phyloP scores from a whole-genome alignment of 148 eudicot species.

The Nepenthes mirabilis region DNA sequence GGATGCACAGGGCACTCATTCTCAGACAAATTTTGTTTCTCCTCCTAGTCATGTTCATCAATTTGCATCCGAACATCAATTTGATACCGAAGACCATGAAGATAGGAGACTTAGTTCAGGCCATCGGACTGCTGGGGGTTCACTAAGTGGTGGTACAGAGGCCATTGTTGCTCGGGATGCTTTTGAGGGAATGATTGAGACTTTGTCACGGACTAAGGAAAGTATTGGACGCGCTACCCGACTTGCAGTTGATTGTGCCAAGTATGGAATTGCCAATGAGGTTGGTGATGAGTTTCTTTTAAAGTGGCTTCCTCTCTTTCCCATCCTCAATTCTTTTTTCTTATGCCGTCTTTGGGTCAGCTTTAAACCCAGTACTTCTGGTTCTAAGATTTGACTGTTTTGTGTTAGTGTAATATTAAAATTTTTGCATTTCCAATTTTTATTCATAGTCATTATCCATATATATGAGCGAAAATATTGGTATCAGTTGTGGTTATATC shows the following conservation, averaged over 20 bases:
- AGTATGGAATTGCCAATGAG: slow-evolving; percentile 89
- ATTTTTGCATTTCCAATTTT: too few species aligned
- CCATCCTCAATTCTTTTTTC: too few species aligned
- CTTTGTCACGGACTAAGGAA: slow-evolving; percentile 90
- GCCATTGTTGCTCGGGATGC: slow-evolving; percentile 99
- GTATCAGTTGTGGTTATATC: too few species aligned
- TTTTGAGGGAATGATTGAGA: slow-evolving; percentile 98
- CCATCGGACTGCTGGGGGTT: slow-evolving; percentile 37
- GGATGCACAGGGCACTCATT: slow-evolving; percentile 22
- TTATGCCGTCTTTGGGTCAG: too few species aligned
- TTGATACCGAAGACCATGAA: slow-evolving; percentile 44
- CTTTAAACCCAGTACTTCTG: too few species aligned
- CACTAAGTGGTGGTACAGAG: slow-evolving; percentile 83
- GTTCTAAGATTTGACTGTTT: too few species aligned
- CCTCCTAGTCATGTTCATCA: slow-evolving; percentile 26
- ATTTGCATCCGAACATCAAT: slow-evolving; percentile 18
- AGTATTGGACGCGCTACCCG: slow-evolving; percentile 98
- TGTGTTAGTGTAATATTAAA: too few species aligned
- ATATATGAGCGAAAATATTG: too few species aligned
- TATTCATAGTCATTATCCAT: too few species aligned
- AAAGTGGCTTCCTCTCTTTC: too few species aligned
- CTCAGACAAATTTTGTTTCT: slow-evolving; percentile 28
- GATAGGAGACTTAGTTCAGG: slow-evolving; percentile 50
- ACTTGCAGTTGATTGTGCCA: slow-evolving; percentile 96
- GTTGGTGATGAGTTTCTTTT: slow-evolving; percentile 21